Conservation (phyloP, 305 asterid species). For the Fraxinus sp. region DNA sequence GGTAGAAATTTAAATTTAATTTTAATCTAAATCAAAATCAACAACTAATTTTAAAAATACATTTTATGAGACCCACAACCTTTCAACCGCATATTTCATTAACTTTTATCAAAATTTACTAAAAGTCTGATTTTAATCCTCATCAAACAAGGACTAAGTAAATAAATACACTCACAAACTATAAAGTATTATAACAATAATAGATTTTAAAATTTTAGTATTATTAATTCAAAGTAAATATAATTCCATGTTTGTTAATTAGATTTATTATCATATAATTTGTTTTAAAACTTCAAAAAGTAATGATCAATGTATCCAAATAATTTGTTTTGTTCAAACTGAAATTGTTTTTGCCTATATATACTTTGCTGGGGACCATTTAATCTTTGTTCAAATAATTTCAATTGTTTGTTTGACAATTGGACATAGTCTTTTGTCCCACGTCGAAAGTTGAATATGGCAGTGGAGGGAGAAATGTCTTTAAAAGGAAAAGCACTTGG, state of each 20-base stretch:
- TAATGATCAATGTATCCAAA: not conserved
- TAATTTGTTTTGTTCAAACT: not conserved
- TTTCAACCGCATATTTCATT: no score
- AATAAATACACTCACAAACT: not conserved
- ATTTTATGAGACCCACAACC: no score
- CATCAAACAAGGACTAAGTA: no score
- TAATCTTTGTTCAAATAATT: not conserved
- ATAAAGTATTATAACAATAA: not conserved
- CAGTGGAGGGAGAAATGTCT: not conserved
- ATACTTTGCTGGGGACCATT: not conserved
- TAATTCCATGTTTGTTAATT: not conserved
- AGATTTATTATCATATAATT: no score
- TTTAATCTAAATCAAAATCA: no score
- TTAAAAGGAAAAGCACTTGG: no score
- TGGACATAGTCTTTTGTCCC: not conserved
- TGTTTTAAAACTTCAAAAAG: not conserved
- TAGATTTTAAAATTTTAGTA: no score
- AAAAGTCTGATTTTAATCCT: no score
- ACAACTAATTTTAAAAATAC: no score
- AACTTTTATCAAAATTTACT: no score
- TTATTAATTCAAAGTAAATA: not conserved
- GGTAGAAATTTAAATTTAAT: no score
- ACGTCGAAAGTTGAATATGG: not conserved
- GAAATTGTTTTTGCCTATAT: not conserved
- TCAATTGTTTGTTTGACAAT: not conserved